Evolutionary conservation across 805 yeast genomes (phyloP), one percentile per base, ranked within the genome.

Genomic region (Citeromyces matritensis): DNA sequence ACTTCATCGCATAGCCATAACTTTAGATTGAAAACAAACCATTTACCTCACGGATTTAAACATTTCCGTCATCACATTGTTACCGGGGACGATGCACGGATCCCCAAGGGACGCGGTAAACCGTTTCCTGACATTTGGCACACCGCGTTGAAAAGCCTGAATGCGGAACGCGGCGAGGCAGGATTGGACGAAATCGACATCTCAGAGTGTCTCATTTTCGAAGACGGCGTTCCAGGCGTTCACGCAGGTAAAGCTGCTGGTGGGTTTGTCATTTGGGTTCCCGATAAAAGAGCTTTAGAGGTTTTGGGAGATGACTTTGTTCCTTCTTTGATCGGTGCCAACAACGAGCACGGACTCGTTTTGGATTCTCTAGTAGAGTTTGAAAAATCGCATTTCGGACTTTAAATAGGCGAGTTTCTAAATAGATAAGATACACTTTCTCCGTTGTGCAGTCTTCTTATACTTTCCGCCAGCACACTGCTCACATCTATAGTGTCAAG

Each of bases 161-260:
- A 91, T 49, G 43, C 47, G 14, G 68, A 69, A 28, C 63, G 74
- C 31, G 42, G 47, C 9, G 49, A 48, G 2, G 43, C 52, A 3
- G 67, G 63, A 3, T 48, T 56, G 15, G 59, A 49, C 2, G 56
- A 55, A 24, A 78, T 88, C 37, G 44, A 49, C 33, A 79, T 88
- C 4, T 73, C 71, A 23, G 95, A 91, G 44, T 81, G 94, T 44
- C 51, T 91, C 23, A 79, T 91, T 2, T 91, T 91, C 52, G 98
- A 91, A 58, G 99, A 91, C 54, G 97, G 95, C 3, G 60, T 85
- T 28, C 86, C 95, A 1, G 99, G 99, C 3, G 88, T 88, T 14
- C 47, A 59, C 11, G 77, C 95, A 3, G 98, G 94, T 9, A 67
- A 65, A 34, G 74, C 80, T 11, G 84, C 95, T 24, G 86, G 85